Evolutionary conservation across 495 filamentous ascomycete genomes (phyloP).

Genomic region (Neurospora sp.): DNA sequence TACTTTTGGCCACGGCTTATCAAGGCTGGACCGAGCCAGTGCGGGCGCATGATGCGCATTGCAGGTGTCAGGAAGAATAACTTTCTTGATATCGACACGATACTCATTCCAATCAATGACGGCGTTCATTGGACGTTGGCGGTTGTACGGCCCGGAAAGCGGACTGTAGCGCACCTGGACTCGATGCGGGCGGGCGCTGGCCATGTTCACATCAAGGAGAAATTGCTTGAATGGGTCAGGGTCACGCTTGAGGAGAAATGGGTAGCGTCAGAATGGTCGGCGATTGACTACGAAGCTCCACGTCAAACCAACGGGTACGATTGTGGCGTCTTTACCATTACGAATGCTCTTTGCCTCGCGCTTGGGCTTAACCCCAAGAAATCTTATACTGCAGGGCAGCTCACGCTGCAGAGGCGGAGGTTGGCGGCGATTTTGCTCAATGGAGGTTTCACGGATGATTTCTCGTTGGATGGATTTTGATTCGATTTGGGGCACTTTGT

Average conservation of each 20-base stretch:
- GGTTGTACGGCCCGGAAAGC: slow-evolving; percentile 52
- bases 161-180: slow-evolving; percentile 67
- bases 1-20: slow-evolving; percentile 57
- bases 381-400: slow-evolving; percentile 45
- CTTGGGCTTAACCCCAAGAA: slow-evolving; percentile 50
- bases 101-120: slow-evolving; percentile 37
- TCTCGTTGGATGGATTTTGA: slow-evolving; percentile 25
- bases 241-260: slow-evolving; percentile 48
- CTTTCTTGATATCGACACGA: slow-evolving; percentile 32
- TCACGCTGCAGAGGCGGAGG: slow-evolving; percentile 46
- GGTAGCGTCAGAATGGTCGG: slow-evolving; percentile 52
- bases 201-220: slow-evolving; percentile 8
- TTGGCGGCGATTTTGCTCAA: slow-evolving; percentile 64
- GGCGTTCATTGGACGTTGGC: slow-evolving; percentile 54
- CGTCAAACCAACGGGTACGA: slow-evolving; percentile 62
- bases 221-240: slow-evolving; percentile 42
- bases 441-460: slow-evolving; percentile 46
- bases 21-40: slow-evolving; percentile 36
- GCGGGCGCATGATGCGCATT: slow-evolving; percentile 21
- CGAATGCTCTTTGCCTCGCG: slow-evolving; percentile 60
- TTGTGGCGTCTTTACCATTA: slow-evolving; percentile 72
- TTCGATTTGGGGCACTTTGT: not conserved
- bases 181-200: slow-evolving; percentile 39
- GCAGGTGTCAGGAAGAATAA: slow-evolving; percentile 26
- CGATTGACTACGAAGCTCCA: slow-evolving; percentile 35